Percentiles rank a stretch among this genome's conserved stretches.
Evolutionary conservation across 2,329 filamentous ascomycete species (phyloP).

Genomic region (Colletotrichum sp.): DNA sequence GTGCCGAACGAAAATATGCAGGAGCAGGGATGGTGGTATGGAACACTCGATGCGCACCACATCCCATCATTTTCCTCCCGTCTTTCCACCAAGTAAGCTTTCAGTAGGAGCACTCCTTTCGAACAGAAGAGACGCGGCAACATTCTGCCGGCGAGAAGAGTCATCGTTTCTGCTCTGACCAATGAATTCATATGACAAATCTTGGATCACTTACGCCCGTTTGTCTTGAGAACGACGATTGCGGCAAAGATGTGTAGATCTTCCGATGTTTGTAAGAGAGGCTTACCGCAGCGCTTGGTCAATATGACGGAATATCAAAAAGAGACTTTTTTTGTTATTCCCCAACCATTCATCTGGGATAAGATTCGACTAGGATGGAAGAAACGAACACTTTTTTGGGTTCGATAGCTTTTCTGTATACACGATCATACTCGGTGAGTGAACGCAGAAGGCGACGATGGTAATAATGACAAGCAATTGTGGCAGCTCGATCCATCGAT

Average conservation of each 20-base stretch:
- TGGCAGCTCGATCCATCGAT: neutral
- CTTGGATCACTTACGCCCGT: neutral
- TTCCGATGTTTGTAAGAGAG: neutral
- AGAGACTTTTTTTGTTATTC: neutral
- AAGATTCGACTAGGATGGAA: neutral
- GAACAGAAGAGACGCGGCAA: no score
- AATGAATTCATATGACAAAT: neutral
- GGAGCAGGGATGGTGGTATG: no score
- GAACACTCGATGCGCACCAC: no score
- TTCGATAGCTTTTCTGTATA: neutral
- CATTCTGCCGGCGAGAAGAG: no score
- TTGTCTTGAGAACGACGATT: neutral
- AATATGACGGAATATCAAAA: neutral
- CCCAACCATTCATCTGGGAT: neutral
- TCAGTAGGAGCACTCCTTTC: no score
- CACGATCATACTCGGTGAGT: rapidly evolving
- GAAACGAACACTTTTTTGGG: neutral
- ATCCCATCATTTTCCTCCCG: no score
- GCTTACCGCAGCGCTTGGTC: no score
- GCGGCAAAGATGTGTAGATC: neutral
- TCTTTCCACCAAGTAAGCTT: no score
- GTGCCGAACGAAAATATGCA: no score
- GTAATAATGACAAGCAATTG: neutral
- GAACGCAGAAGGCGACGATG: neutral
- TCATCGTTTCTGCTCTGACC: no score